Conservation (phyloP, 2,329 filamentous ascomycete genomes). For the Colletotrichum navitas region DNA sequence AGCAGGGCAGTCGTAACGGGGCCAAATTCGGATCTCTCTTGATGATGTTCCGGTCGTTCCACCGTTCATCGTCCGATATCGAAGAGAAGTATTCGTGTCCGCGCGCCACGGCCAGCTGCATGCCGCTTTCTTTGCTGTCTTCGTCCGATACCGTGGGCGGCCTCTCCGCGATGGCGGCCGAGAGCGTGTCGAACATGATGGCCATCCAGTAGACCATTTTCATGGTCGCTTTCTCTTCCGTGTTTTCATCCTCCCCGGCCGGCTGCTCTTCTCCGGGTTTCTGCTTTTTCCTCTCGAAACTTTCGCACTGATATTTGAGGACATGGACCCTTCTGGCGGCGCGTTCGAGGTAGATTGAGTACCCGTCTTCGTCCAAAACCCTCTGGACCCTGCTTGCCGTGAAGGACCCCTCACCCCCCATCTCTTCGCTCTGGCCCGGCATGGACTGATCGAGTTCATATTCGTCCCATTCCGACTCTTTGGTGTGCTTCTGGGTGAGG, state of each 20-base stretch:
- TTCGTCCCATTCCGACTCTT: constrained; percentile 42
- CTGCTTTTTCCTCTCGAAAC: background rate
- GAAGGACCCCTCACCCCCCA: background rate
- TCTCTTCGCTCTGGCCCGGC: background rate
- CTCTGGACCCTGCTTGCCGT: constrained; percentile 28
- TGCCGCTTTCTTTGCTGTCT: constrained; percentile 50
- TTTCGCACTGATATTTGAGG: constrained; percentile 53
- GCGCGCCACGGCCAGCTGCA: too few relatives aligned
- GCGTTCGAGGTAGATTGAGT: constrained; percentile 53
- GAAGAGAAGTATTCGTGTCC: constrained; percentile 47
- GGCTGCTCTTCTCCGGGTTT: accelerated
- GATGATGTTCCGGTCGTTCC: constrained; percentile 54
- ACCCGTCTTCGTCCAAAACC: constrained; percentile 46
- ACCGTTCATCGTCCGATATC: constrained; percentile 37
- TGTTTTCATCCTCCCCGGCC: background rate
- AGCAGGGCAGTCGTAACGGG: constrained; percentile 64
- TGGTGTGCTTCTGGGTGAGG: constrained; percentile 49
- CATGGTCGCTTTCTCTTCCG: constrained; percentile 58
- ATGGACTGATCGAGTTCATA: background rate
- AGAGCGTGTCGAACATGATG: constrained; percentile 70
- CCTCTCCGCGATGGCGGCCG: constrained; percentile 62
- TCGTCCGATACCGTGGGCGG: constrained; percentile 55
- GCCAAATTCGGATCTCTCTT: constrained; percentile 48
- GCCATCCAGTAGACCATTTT: constrained; percentile 69
- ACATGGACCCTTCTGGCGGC: constrained; percentile 55